A percentile compares a stretch with the other conserved stretches of the same genome.
Evolutionary conservation across 2,329 filamentous ascomycete genomes (phyloP).

Genomic region (Penicillium sp.): DNA sequence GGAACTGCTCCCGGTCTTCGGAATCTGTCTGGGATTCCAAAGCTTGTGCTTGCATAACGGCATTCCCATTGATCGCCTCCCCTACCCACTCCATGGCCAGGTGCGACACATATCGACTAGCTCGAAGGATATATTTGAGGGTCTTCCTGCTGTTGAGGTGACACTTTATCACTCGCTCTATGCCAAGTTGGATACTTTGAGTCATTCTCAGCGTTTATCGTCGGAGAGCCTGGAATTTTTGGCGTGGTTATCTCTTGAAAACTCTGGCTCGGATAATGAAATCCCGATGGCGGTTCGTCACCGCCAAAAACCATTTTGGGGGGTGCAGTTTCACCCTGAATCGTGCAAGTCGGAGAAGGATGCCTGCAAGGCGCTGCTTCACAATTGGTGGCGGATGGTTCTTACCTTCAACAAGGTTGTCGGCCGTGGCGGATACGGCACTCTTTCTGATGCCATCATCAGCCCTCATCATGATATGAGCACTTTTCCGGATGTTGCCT

Average conservation of each 20-base stretch:
- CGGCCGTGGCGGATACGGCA: slow-evolving; percentile 23
- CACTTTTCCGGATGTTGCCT: slow-evolving; percentile 48
- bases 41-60: slow-evolving; percentile 70
- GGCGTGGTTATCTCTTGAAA: slow-evolving; percentile 57
- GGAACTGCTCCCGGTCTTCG: slow-evolving; percentile 71
- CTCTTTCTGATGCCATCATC: slow-evolving; percentile 20
- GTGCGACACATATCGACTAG: slow-evolving; percentile 65
- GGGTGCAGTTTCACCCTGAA: slow-evolving; percentile 87
- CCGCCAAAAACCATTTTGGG: slow-evolving; percentile 70
- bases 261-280: slow-evolving; percentile 35
- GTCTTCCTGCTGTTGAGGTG: slow-evolving; percentile 60
- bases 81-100: slow-evolving; percentile 78
- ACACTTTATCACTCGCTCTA: slow-evolving; percentile 73
- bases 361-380: slow-evolving; percentile 61
- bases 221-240: slow-evolving; percentile 50
- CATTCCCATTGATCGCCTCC: slow-evolving; percentile 63
- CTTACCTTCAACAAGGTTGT: slow-evolving; percentile 57
- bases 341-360: slow-evolving; percentile 71
- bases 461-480: slow-evolving; percentile 14
- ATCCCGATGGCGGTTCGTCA: slow-evolving; percentile 79
- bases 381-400: slow-evolving; percentile 72
- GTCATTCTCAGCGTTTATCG: slow-evolving; percentile 1
- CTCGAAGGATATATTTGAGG: slow-evolving; percentile 63
- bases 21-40: slow-evolving; percentile 88
- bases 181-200: slow-evolving; percentile 40